Base-by-base conservation (phyloP, 139 green algal genomes). In the Eudorina sp. region DNA sequence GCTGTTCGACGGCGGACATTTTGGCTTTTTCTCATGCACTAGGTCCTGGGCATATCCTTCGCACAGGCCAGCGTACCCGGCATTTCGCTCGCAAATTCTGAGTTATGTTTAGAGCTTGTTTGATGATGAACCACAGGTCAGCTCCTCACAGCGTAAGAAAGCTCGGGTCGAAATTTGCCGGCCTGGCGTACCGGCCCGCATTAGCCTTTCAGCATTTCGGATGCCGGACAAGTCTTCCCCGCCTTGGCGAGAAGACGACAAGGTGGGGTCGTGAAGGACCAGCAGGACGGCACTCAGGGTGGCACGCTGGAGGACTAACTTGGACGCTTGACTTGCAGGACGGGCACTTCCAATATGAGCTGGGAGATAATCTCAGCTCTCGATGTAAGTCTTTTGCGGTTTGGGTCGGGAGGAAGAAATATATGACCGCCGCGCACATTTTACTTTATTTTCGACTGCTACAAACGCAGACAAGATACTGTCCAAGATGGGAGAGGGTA, bases 401-500 rank as follows among this genome's bases (percentile, higher is more conserved):
- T 45, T 46, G 34, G 66, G n/a, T 46, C 66, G 3, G 34, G 3
- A 46, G 36, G 7, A 23, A 48, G 34, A 75, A 48, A 66, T 21
- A 75, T 75, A 34, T 75, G 14, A 72, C 62, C 21, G 62, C 62
- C 27, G 38, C 38, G 62, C 21, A 72, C 62, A 2, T 7, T 72
- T 41, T 64, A 14, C 29, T 55, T 69, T 70, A 69, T 75, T 5
- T 46, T 48, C 38, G 31, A 9, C 19, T 25, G n/a, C 66, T 46
- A 34, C n/a, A 16, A 40, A 29, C 41, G 90, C 86, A 99, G 97
- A 98, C 90, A 99, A 99, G 43, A 98, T 99, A 46, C 93, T 99
- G 38, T 95, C 93, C 85, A 98, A 98, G 87, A 95, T 99, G 93
- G 97, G 97, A 3, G 97, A 99, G 90, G 97, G 95, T 97, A 76